A percentile compares a stretch with the other conserved stretches of the same genome.
phyloP scores from a whole-genome alignment of 2,329 filamentous ascomycete genomes.

The Penicillium vulpinum region DNA sequence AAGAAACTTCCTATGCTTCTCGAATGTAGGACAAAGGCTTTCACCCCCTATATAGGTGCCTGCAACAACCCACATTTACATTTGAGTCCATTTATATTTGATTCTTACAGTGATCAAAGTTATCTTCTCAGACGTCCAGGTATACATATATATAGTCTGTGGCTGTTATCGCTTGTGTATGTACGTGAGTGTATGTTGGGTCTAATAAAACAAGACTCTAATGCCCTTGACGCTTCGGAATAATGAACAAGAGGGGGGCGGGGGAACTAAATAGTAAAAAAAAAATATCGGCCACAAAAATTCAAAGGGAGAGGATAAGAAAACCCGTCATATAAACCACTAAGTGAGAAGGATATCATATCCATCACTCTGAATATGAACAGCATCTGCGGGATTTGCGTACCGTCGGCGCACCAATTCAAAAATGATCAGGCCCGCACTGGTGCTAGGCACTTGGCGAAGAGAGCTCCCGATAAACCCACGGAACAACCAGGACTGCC shows the following conservation, averaged over 20 bases:
- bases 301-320: not conserved
- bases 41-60: not conserved
- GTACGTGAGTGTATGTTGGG: not conserved
- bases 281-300: not conserved
- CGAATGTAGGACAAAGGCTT: not conserved
- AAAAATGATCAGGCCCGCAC: constrained; percentile 64
- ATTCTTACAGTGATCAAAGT: not conserved
- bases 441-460: constrained; percentile 63
- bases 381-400: constrained; percentile 53
- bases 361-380: constrained; percentile 59
- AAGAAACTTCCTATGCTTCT: not conserved
- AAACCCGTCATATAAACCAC: not conserved
- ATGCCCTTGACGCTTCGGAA: not conserved
- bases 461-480: constrained; percentile 59
- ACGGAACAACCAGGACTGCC: constrained; percentile 57
- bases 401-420: constrained; percentile 64
- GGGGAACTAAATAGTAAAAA: not conserved
- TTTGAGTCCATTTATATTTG: too few species aligned
- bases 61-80: not conserved
- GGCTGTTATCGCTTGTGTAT: not conserved
- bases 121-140: too few species aligned
- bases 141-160: not conserved
- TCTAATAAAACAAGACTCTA: not conserved
- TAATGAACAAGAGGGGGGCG: not conserved
- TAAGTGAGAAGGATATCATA: constrained; percentile 60